These are phyloP conservation scores for Cordyceps pruinosa DNA, from an alignment of 2,329 filamentous ascomycete genomes.

Conservation along the genomic window DNA sequence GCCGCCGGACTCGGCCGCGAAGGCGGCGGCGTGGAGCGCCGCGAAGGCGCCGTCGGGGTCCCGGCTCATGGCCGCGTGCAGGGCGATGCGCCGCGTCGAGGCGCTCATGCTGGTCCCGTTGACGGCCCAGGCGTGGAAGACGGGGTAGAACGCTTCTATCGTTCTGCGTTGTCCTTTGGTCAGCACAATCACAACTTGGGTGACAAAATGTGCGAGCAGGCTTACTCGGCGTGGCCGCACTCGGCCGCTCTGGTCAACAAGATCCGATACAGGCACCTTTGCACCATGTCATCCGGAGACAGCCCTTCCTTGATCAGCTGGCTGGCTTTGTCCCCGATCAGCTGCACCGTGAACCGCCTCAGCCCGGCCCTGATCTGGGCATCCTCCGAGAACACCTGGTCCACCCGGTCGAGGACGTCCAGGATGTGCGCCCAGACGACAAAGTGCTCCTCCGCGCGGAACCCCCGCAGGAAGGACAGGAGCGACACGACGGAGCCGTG, in stretches of 20 bases:
- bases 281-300: constrained; percentile 70
- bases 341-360: constrained; percentile 68
- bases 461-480: constrained; percentile 77
- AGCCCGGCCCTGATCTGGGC: constrained; percentile 64
- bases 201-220: constrained; percentile 13
- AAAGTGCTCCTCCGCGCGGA: constrained; percentile 72
- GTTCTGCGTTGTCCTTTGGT: constrained; percentile 43
- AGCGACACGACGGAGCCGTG: too few relatives aligned
- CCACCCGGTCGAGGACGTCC: constrained; percentile 66
- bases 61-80: constrained; percentile 65
- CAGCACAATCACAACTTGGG: background rate
- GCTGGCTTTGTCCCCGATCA: constrained; percentile 68
- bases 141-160: constrained; percentile 64
- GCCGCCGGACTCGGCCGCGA: constrained; percentile 74
- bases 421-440: constrained; percentile 85
- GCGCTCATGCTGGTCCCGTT: constrained; percentile 66
- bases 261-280: constrained; percentile 72
- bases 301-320: constrained; percentile 80
- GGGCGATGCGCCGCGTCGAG: constrained; percentile 72
- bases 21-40: constrained; percentile 77
- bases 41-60: constrained; percentile 64
- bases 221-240: constrained; percentile 67
- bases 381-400: constrained; percentile 74
- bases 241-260: constrained; percentile 69
- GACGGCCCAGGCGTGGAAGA: constrained; percentile 69